These are phyloP conservation scores for Pyrenophora tritici-repentis DNA, from an alignment of 2,329 filamentous ascomycete genomes.

Conservation along the genomic window DNA sequence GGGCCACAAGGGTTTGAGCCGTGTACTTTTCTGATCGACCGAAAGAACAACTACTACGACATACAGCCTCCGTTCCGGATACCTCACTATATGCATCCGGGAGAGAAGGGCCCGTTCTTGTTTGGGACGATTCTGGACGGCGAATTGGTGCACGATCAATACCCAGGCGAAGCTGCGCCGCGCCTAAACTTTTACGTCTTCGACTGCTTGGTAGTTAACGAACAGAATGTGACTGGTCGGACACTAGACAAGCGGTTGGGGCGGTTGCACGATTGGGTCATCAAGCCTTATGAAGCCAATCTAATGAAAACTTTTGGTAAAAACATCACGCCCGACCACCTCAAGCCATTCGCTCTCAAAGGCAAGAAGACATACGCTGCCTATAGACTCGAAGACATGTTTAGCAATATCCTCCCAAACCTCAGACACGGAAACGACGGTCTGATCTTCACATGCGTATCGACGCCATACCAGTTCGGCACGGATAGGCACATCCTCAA, in stretches of 20 bases:
- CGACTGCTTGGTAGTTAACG: slow-evolving; percentile 84
- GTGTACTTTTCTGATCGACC: slow-evolving; percentile 90
- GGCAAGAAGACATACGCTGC: slow-evolving; percentile 89
- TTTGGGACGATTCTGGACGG: slow-evolving; percentile 84
- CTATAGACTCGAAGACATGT: slow-evolving; percentile 80
- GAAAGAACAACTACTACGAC: slow-evolving; percentile 96
- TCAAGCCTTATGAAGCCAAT: slow-evolving; percentile 69
- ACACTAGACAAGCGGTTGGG: slow-evolving; percentile 87
- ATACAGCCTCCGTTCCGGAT: slow-evolving; percentile 78
- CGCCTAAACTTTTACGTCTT: slow-evolving; percentile 85
- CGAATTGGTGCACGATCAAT: slow-evolving; percentile 86
- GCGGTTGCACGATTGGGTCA: slow-evolving; percentile 79
- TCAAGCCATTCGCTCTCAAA: slow-evolving; percentile 76
- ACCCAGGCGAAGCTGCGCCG: slow-evolving; percentile 66
- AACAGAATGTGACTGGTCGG: slow-evolving; percentile 73
- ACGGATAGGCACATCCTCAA: slow-evolving; percentile 95
- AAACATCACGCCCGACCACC: slow-evolving; percentile 58
- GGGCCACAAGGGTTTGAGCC: slow-evolving; percentile 29
- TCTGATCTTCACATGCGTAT: slow-evolving; percentile 94
- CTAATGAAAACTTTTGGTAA: slow-evolving; percentile 47
- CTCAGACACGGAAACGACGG: slow-evolving; percentile 95
- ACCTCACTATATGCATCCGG: slow-evolving; percentile 67
- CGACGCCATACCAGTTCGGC: slow-evolving; percentile 82
- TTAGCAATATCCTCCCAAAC: slow-evolving; percentile 79
- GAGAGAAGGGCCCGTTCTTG: slow-evolving; percentile 68